These are phyloP conservation scores for Nakazawaea sp. DNA, from an alignment of 805 yeast species.

Conservation along the genomic window DNA sequence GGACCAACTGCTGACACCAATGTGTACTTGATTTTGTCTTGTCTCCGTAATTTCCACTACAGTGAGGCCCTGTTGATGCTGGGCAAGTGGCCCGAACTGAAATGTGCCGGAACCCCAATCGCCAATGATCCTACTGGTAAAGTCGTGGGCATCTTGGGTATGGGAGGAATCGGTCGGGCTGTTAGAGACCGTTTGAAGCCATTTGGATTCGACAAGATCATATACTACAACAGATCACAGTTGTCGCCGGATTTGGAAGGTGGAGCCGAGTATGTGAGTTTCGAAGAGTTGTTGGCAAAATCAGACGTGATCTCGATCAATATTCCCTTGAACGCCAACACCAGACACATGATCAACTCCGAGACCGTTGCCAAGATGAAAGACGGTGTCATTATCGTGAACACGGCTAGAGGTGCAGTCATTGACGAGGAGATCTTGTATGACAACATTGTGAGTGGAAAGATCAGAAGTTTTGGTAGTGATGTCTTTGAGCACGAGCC, in stretches of 20 bases:
- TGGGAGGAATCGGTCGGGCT: constrained; percentile 89
- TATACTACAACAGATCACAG: constrained; percentile 65
- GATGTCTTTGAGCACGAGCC: constrained; percentile 81
- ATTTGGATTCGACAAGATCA: constrained; percentile 65
- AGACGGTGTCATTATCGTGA: constrained; percentile 68
- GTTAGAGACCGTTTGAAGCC: constrained; percentile 66
- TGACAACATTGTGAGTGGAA: constrained; percentile 51
- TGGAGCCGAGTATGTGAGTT: constrained; percentile 65
- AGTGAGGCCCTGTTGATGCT: constrained; percentile 46
- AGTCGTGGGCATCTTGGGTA: constrained; percentile 72
- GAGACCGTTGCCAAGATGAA: constrained; percentile 64
- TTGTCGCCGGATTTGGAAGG: constrained; percentile 56
- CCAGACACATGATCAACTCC: constrained; percentile 62
- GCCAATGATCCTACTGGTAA: constrained; percentile 77
- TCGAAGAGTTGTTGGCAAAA: constrained; percentile 56
- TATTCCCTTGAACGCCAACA: constrained; percentile 67
- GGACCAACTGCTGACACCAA: constrained; percentile 54
- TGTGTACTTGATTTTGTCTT: constrained; percentile 41
- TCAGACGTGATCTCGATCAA: constrained; percentile 71
- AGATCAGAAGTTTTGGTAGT: constrained; percentile 60
- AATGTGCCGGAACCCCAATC: constrained; percentile 47
- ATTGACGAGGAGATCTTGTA: constrained; percentile 59
- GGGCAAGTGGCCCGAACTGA: constrained; percentile 53
- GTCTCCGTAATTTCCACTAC: constrained; percentile 51
- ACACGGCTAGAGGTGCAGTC: constrained; percentile 87